Evolutionary conservation across 805 yeast species (phyloP), one percentile per base, ranked within the genome.

Genomic region (Zygotorulaspora danielsina): DNA sequence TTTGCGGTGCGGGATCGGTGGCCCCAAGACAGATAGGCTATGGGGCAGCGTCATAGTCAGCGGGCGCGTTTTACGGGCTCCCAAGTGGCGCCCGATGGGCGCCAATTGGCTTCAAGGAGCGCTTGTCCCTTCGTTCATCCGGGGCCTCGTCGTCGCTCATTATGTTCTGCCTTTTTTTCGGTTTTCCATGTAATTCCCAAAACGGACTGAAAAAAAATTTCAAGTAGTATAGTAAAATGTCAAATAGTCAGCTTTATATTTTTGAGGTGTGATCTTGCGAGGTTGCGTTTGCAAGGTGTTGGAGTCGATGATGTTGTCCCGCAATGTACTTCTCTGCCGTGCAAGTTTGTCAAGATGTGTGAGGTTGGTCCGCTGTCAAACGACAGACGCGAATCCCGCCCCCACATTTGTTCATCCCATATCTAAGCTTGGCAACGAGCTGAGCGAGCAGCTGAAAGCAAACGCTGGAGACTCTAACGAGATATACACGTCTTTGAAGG

Each of bases 351-450:
- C 12, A 20, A 25, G 43, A 18, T 39, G 30, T 15, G 10, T 16
- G 6, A 15, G 15, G 13, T 12, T 20, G 6, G n/a, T 21, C 8
- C 36, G 36, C 3, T 8, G 15, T n/a, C 39, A 39, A 19, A 34
- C 43, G 7, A 39, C 39, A 18, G 34, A 20, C 6, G 25, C 34
- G 16, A 20, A 12, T 18, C 30, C 29, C n/a, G 28, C 18, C 19
- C 21, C 10, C 6, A 8, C 19, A 16, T 38, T 29, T 32, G 42
- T 46, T n/a, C 50, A 46, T 25, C 53, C 53, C 1, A 46, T 49
- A 9, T 34, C 53, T n/a, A 46, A 41, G 25, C 28, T 49, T 34
- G 49, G 48, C 8, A 32, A 29, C 12, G 46, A 44, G 18, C 31
- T 49, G 20, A 34, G 32, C 19, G 39, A 28, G 17, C 49, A 41